phyloP scores from a whole-genome alignment of 495 filamentous ascomycete species.

The Lindgomyces ingoldianus region DNA sequence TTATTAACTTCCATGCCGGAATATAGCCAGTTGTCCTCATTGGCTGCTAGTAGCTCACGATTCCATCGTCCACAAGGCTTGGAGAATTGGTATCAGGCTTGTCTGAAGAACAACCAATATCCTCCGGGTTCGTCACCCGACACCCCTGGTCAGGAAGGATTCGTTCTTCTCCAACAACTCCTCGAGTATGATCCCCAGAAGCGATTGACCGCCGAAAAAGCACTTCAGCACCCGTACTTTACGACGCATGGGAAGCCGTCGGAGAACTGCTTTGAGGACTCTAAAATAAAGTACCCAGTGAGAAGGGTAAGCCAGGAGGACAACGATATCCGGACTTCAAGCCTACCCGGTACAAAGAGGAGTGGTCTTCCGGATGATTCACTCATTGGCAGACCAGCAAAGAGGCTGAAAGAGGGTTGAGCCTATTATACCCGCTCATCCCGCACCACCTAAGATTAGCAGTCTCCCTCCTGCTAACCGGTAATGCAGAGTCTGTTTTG shows the following conservation, averaged over 20 bases:
- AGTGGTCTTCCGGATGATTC: constrained; percentile 85
- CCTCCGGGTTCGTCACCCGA: constrained; percentile 51
- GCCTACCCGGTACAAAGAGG: constrained; percentile 87
- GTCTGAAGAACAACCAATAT: constrained; percentile 60
- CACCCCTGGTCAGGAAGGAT: constrained; percentile 71
- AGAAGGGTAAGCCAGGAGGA: constrained; percentile 90
- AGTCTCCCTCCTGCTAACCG: not conserved
- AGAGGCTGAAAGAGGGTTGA: constrained; percentile 64
- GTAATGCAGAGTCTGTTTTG: not conserved
- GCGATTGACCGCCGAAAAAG: constrained; percentile 79
- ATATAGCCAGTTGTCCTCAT: constrained; percentile 68
- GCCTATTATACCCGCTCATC: not conserved
- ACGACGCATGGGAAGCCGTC: constrained; percentile 59
- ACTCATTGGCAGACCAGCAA: constrained; percentile 60
- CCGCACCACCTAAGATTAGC: not conserved
- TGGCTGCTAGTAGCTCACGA: constrained; percentile 51
- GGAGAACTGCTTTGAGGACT: constrained; percentile 86
- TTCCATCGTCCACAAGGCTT: constrained; percentile 53
- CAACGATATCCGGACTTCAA: constrained; percentile 86
- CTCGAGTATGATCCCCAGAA: constrained; percentile 92
- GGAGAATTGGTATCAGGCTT: constrained; percentile 66
- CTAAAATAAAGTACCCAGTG: constrained; percentile 83
- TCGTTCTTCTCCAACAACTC: constrained; percentile 74
- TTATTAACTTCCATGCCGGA: constrained; percentile 79
- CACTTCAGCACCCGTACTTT: constrained; percentile 88